Conservation (phyloP, 805 yeast species). For the Monosporozyma servazzii region DNA sequence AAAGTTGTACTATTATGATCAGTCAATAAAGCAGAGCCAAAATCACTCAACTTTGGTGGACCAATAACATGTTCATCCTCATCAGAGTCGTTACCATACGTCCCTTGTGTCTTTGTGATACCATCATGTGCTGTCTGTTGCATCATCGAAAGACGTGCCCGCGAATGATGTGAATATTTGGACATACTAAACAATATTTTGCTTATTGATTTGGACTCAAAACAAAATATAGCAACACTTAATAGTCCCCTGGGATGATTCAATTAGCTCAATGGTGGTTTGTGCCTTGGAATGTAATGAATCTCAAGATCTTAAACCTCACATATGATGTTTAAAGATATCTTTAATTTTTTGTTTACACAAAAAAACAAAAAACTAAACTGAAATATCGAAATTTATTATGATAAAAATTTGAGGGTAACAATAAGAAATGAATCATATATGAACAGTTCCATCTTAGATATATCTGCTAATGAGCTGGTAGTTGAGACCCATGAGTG, state of each 20-base stretch:
- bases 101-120: not conserved
- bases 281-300: not conserved
- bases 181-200: slow-evolving; percentile 5
- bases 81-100: slow-evolving; percentile 7
- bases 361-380: not conserved
- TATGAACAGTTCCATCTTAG: too few species aligned
- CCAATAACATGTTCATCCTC: slow-evolving; percentile 20
- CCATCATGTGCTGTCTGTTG: not conserved
- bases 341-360: not conserved
- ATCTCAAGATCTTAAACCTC: not conserved
- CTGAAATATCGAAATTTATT: not conserved
- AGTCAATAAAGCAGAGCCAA: slow-evolving; percentile 26
- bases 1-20: slow-evolving; percentile 1
- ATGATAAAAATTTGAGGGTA: not conserved
- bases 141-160: slow-evolving; percentile 1
- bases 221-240: not conserved
- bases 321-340: not conserved
- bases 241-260: not conserved
- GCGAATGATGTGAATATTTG: slow-evolving; percentile 8
- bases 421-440: not conserved
- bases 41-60: slow-evolving; percentile 26
- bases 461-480: too few species aligned
- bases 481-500: too few species aligned
- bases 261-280: not conserved
- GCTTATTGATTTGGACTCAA: not conserved